A percentile compares a stretch with the other conserved stretches of the same genome.
These are phyloP conservation scores for Xylaria sp. DNA, from an alignment of 2,329 filamentous ascomycete species.

Conservation along the genomic window DNA sequence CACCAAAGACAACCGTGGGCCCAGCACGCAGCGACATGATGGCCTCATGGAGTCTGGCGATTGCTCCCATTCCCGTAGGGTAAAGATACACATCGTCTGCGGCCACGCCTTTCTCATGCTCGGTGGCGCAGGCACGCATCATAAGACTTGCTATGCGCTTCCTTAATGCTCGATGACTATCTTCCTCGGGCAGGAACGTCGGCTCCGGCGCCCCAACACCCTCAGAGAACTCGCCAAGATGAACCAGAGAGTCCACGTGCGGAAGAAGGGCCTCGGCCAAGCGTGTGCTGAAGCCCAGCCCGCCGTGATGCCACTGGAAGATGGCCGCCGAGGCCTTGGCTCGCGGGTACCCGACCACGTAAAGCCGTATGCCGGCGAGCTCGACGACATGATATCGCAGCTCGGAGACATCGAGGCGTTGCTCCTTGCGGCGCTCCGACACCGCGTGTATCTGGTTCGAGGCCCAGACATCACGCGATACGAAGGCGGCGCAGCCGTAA, in stretches of 20 bases:
- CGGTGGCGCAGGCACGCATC: conserved; percentile 53
- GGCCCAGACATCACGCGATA: conserved; percentile 45
- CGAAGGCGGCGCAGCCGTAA: conserved; percentile 46
- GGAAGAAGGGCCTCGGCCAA: conserved; percentile 57
- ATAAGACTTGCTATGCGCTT: conserved; percentile 56
- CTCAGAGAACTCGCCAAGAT: conserved; percentile 48
- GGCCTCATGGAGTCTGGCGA: conserved; percentile 56
- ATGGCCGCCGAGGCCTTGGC: conserved; percentile 52
- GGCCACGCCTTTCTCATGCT: conserved; percentile 40
- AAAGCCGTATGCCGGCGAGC: conserved; percentile 55
- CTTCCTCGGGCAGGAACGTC: conserved; percentile 53
- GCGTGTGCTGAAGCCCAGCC: conserved; percentile 59
- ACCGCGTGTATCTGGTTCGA: conserved; percentile 48
- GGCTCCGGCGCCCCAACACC: conserved; percentile 45
- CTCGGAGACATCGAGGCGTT: conserved; percentile 50
- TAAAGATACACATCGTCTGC: conserved; percentile 62
- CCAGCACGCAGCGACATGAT: conserved; percentile 51
- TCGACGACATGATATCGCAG: conserved; percentile 56
- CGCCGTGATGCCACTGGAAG: conserved; percentile 59
- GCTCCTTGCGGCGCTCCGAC: conserved; percentile 51
- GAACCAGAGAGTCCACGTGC: conserved; percentile 49
- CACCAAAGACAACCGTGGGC: conserved; percentile 58
- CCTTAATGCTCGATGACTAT: conserved; percentile 53
- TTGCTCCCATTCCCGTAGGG: conserved; percentile 62
- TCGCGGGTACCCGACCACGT: conserved; percentile 55